Evolutionary conservation across 805 yeast genomes (phyloP).

Genomic region (Saccharomycopsis sp.): DNA sequence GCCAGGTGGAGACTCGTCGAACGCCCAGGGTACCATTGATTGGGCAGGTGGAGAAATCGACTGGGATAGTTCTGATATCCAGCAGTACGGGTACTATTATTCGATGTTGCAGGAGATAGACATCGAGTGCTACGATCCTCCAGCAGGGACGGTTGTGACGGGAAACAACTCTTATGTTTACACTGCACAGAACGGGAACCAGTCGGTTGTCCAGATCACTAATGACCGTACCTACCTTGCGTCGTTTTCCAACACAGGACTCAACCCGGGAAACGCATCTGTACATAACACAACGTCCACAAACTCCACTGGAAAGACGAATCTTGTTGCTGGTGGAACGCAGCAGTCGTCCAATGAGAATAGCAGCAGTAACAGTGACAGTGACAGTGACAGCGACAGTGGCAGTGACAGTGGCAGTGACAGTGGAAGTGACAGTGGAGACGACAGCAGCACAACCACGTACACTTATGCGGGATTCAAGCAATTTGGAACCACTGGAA

Average conservation of each 20-base stretch:
- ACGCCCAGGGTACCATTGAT: constrained; percentile 56
- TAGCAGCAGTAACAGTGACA: constrained; percentile 8
- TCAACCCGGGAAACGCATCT: constrained; percentile 38
- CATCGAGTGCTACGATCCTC: constrained; percentile 69
- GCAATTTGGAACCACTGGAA: constrained; percentile 9
- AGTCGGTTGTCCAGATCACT: constrained; percentile 50
- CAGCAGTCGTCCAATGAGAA: constrained; percentile 10
- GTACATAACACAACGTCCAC: constrained; percentile 1
- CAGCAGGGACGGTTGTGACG: constrained; percentile 40
- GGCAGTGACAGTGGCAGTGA: not conserved
- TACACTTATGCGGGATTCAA: constrained; percentile 14
- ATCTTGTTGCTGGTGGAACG: constrained; percentile 7
- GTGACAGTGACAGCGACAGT: not conserved
- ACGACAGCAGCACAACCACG: not conserved
- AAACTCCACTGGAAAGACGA: not conserved
- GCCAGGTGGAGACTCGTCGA: constrained; percentile 63
- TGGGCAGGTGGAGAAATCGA: constrained; percentile 88
- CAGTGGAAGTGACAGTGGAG: not conserved
- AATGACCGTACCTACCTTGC: constrained; percentile 56
- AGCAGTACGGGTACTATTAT: constrained; percentile 75
- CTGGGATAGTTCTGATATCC: constrained; percentile 74
- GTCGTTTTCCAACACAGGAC: constrained; percentile 57
- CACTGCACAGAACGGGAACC: constrained; percentile 42
- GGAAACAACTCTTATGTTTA: constrained; percentile 50
- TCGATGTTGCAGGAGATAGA: constrained; percentile 53